phyloP scores from a whole-genome alignment of 78 protist genomes.

The Diacronema lutheri region DNA sequence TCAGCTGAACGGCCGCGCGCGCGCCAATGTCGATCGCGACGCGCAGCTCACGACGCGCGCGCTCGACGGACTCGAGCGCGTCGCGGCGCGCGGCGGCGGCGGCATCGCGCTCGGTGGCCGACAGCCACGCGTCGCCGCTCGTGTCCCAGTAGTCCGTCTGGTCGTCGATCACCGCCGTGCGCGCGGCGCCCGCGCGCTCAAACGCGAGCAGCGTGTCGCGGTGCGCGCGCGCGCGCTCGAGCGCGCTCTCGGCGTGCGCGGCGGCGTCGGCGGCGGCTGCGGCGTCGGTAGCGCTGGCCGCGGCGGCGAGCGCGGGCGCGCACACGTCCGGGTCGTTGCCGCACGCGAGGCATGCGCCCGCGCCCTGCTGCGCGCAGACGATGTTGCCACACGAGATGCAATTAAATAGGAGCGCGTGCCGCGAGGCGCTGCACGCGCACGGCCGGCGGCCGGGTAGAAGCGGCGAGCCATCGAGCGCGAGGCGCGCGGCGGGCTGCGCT shows the following conservation, averaged over 20 bases:
- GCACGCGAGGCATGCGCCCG: background rate
- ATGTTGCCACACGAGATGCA: constrained; percentile 9
- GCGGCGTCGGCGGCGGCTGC: too few relatives aligned
- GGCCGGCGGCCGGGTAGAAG: background rate
- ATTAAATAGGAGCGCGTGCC: constrained; percentile 7
- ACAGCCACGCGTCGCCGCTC: background rate
- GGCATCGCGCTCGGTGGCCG: background rate
- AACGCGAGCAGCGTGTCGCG: background rate
- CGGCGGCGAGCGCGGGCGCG: too few relatives aligned
- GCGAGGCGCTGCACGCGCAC: background rate
- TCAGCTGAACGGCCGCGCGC: too few relatives aligned
- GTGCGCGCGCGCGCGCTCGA: background rate
- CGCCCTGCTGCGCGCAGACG: constrained; percentile 9
- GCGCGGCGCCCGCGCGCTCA: background rate
- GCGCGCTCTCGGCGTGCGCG: too few relatives aligned
- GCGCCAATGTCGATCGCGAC: too few relatives aligned
- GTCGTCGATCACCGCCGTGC: constrained; percentile 15
- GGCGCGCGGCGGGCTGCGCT: too few relatives aligned
- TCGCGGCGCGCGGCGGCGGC: background rate
- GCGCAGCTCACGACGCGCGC: background rate
- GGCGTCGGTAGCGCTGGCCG: too few relatives aligned
- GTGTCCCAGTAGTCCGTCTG: background rate
- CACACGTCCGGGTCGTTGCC: background rate
- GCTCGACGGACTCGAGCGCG: background rate
- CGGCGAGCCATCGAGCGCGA: too few relatives aligned